Evolutionary conservation across 768 basidiomycete genomes (phyloP), one percentile per base, ranked within the genome.

Genomic region (Polyporus arcularius): DNA sequence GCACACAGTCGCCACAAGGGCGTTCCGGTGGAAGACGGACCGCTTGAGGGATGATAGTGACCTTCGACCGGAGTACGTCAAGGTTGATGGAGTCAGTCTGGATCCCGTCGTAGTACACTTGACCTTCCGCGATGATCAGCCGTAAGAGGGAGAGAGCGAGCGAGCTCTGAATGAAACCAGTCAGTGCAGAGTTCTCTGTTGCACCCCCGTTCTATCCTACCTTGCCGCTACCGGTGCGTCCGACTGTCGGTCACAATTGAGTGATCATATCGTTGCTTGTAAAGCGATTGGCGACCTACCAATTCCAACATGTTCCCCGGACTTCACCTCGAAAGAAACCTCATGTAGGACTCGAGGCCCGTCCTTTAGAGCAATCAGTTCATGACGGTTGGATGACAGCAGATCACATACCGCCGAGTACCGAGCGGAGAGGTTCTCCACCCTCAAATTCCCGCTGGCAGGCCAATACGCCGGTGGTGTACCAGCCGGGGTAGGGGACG

Each of bases 381-480:
- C 14, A 16, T 6, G 5, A 18, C 14, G 10, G 21, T 26, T 2
- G 21, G 11, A 35, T 35, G 35, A 7, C 3, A 35, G 42, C 6
- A 10, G 42, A 6, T 14, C 6, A 43, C 42, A 9, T 43, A 43
- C 46, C 8, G 53, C 46, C 28, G 77, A 76, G 63, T 82, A 82
- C 41, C 75, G 73, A 3, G 84, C 83, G 21, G 76, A 79, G 5
- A 85, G 70, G 40, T 79, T 75, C 62, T 85, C 79, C 0, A 83
- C 78, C 3, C 68, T 64, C 28, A 86, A 70, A 5, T 75, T 70
- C 1, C 85, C 85, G 18, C 80, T 80, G 0, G 84, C 75, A 7
- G 85, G 85, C 85, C 85, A 87, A 55, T 84, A 80, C 0, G 85
- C 85, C 11, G 85, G 84, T 2, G 85, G 85, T 21, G 76, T 68